Evolutionary conservation across 441 rosid genomes (phyloP).

Genomic region (Macaranga tanarius): DNA sequence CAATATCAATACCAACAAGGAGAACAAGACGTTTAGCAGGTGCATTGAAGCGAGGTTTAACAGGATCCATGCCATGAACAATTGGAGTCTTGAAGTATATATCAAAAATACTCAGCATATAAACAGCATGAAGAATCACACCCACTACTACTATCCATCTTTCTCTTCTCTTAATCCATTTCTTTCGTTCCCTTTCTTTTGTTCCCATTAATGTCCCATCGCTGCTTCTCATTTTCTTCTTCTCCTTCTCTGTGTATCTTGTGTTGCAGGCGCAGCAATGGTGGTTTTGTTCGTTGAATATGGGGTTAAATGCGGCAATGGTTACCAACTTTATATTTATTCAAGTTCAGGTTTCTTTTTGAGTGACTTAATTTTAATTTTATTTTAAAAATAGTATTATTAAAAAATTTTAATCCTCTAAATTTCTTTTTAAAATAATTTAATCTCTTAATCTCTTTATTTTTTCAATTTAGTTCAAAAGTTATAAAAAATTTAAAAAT

Average conservation of each 20-base stretch:
- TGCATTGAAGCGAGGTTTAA: constrained; percentile 63
- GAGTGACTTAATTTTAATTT: too few species aligned
- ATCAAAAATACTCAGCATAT: constrained; percentile 94
- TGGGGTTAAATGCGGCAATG: too few species aligned
- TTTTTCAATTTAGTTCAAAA: too few species aligned
- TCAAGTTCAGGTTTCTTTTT: too few species aligned
- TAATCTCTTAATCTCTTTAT: too few species aligned
- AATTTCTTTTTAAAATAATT: too few species aligned
- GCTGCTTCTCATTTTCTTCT: constrained; percentile 35
- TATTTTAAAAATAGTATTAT: too few species aligned
- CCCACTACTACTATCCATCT: constrained; percentile 84
- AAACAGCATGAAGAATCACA: constrained; percentile 77
- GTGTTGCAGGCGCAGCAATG: too few species aligned
- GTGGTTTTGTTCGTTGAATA: background rate
- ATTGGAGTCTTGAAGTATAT: constrained; percentile 96
- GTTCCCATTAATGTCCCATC: constrained; percentile 59
- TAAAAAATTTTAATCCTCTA: too few species aligned
- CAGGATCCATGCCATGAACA: constrained; percentile 94
- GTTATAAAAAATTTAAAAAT: too few species aligned
- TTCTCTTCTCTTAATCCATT: constrained; percentile 72
- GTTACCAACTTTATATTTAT: too few species aligned
- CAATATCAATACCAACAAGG: constrained; percentile 68
- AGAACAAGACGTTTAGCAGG: constrained; percentile 94
- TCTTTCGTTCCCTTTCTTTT: constrained; percentile 34
- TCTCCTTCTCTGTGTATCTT: background rate